Base-by-base conservation (phyloP, 140 eudicot genomes). In the Oenanthe javanica region DNA sequence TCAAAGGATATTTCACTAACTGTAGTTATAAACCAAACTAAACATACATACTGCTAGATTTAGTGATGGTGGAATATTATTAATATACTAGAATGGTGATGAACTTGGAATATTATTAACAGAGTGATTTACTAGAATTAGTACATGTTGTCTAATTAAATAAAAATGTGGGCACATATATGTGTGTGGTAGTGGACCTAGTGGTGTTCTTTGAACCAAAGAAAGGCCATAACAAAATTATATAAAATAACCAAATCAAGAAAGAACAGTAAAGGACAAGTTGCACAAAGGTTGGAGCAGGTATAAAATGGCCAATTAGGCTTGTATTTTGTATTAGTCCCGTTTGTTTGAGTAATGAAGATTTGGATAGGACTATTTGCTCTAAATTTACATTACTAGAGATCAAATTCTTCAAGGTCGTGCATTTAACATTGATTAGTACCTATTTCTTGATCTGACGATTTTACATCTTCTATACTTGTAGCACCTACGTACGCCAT, bases 201-300 rank as follows among this genome's bases (percentile, higher is more conserved):
- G 75, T 79, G 82, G 82, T 79, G 76, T 7, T 66, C 23, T 74
- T 79, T 79, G 82, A 79, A n/a, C 47, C 70, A 36, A 66, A 40
- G 36, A 47, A 66, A 63, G 82, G 82, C 52, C 82, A 79, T 46
- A 46, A 21, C 36, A 46, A 25, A 42, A 61, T 63, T 23, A 13
- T 46, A 55, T 15, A 25, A 7, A 64, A 46, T n/a, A 14, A 8
- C 47, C 18, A 42, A 19, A 73, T 42, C 8, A 79, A 67, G 73
- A 48, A 64, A 72, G 9, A 79, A 48, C 19, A 79, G 76, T 23
- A 47, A 66, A 66, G 82, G 64, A 36, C 76, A 64, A 66, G 48
- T n/a, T 55, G 76, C 70, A 76, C 66, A 27, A 79, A 64, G 40
- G 31, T 46, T 46, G 46, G 69, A 79, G 64, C 64, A 47, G 43